A percentile compares a stretch with the other conserved stretches of the same genome.
These are phyloP conservation scores for Lachancea dasiensis DNA, from an alignment of 805 yeast species.

Conservation along the genomic window DNA sequence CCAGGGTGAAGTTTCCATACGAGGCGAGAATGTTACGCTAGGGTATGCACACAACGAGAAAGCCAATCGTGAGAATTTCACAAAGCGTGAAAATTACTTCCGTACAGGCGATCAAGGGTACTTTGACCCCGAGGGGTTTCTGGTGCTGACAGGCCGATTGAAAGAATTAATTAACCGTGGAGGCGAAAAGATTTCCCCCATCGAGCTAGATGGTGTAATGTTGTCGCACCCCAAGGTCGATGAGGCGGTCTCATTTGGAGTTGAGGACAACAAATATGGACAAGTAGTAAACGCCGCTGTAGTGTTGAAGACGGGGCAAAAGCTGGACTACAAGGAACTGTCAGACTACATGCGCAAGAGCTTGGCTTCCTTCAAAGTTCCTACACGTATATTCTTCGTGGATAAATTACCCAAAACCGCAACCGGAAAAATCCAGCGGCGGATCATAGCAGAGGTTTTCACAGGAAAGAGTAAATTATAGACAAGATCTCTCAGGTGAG, in stretches of 20 bases:
- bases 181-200: constrained; percentile 72
- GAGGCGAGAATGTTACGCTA: constrained; percentile 61
- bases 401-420: constrained; percentile 67
- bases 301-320: constrained; percentile 42
- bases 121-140: constrained; percentile 51
- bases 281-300: constrained; percentile 68
- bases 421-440: constrained; percentile 70
- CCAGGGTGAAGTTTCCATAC: constrained; percentile 64
- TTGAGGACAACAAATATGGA: constrained; percentile 60
- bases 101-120: constrained; percentile 77
- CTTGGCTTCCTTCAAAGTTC: constrained; percentile 56
- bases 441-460: constrained; percentile 53
- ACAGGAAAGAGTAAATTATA: constrained; percentile 31
- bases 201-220: constrained; percentile 59
- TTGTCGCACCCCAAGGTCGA: constrained; percentile 55
- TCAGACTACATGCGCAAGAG: constrained; percentile 39
- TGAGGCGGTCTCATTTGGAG: constrained; percentile 70
- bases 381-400: constrained; percentile 50
- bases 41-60: constrained; percentile 68
- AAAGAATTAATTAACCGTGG: constrained; percentile 73
- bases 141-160: constrained; percentile 61
- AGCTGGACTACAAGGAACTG: constrained; percentile 40
- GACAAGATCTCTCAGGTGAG: too few relatives aligned
- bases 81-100: constrained; percentile 51
- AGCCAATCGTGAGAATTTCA: constrained; percentile 64